Evolutionary conservation across 495 filamentous ascomycete species (phyloP), one percentile per base, ranked within the genome.

Genomic region (Jackrogersella minutella): DNA sequence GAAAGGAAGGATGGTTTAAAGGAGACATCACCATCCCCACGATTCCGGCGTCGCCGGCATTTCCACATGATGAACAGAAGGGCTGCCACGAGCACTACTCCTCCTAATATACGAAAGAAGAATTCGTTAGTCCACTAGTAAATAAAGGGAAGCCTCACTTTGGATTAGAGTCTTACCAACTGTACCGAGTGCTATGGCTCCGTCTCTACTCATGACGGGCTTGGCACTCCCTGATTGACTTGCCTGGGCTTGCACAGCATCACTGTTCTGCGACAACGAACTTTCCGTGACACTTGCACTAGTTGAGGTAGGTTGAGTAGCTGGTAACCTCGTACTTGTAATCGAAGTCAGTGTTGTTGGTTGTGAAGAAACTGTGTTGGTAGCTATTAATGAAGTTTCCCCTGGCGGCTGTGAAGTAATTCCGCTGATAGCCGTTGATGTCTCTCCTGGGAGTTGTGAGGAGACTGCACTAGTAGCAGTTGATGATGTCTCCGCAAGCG

Each of bases 161-260:
- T 14, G n/a, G n/a, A 26, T 10, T 43, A 26, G 21, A 47, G 26
- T 2, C 66, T 69, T 64, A 69, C 66, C 66, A 39, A 69, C 14
- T 64, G 50, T 36, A 19, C 66, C 66, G 24, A 69, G 14, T 17
- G 66, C 66, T 56, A 69, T 69, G 14, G 60, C 50, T 6, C 49
- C 66, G 1, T 55, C 60, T 21, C 43, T 55, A n/a, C 59, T 62
- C 54, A 63, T 68, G 8, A 6, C 39, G 17, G 52, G 40, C 3
- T 5, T 40, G 7, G 10, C n/a, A 16, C 9, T 14, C 2, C 26
- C 59, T 26, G n/a, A 9, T 54, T 63, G 53, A 17, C 34, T 56
- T 54, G 49, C 21, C n/a, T 64, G 54, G 11, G 66, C 60, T 40
- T 59, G 60, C 14, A 50, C 2, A 30, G 30, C 6, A 11, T 64